Percentiles rank a stretch among this genome's conserved stretches.
Conservation (phyloP, 2,329 filamentous ascomycete genomes). For the Cladosporium sp. region DNA sequence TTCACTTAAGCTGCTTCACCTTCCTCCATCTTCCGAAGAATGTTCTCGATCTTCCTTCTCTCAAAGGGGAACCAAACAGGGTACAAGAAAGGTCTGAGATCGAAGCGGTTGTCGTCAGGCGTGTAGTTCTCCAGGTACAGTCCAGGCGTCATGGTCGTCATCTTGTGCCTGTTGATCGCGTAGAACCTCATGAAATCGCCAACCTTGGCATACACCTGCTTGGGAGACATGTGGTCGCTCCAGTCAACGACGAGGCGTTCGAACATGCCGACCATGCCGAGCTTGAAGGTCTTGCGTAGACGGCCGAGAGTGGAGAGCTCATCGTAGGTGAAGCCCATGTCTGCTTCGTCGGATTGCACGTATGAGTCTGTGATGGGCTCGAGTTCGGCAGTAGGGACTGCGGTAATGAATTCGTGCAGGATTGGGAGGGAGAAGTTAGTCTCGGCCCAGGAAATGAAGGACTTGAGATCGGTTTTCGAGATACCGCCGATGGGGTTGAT, state of each 20-base stretch:
- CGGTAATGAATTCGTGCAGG: conserved; percentile 66
- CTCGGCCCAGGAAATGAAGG: conserved; percentile 68
- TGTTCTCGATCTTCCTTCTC: conserved; percentile 53
- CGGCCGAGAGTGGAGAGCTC: conserved; percentile 57
- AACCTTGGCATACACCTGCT: conserved; percentile 45
- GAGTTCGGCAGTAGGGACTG: conserved; percentile 52
- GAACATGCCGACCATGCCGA: conserved; percentile 59
- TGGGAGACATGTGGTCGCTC: conserved; percentile 41
- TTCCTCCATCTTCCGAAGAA: conserved; percentile 48
- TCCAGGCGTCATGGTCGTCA: conserved; percentile 61
- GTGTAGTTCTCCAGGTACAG: conserved; percentile 57
- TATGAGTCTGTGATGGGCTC: conserved; percentile 67
- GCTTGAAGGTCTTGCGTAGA: conserved; percentile 57
- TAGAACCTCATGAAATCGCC: conserved; percentile 57
- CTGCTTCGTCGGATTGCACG: conserved; percentile 59
- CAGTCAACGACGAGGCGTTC: conserved; percentile 55
- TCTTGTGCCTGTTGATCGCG: conserved; percentile 67
- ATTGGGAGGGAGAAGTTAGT: conserved; percentile 64
- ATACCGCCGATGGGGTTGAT: conserved; percentile 67
- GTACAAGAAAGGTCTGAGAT: conserved; percentile 60
- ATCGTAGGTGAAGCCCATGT: conserved; percentile 57
- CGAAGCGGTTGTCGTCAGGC: conserved; percentile 56
- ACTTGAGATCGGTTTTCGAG: conserved; percentile 68
- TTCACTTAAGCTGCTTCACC: conserved; percentile 16
- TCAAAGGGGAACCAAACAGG: conserved; percentile 49